These are phyloP conservation scores for Phytophthora europaea DNA, from an alignment of 352 stramenopile genomes.

Conservation along the genomic window DNA sequence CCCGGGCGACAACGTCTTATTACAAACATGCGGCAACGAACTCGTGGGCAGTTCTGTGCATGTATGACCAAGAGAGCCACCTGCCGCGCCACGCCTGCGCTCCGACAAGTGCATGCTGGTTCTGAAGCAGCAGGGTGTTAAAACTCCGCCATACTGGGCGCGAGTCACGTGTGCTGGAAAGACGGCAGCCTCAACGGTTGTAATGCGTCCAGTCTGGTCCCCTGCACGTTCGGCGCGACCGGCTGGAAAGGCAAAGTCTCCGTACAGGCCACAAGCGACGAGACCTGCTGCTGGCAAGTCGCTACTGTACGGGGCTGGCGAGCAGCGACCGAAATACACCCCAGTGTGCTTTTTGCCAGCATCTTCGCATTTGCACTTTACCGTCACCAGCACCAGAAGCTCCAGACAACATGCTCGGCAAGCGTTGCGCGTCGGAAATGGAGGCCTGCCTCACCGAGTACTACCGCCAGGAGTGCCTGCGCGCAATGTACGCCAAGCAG, in stretches of 20 bases:
- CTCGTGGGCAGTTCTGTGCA: constrained; percentile 7
- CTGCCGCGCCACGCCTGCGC: neutral
- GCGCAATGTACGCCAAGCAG: constrained; percentile 78
- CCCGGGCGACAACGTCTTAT: constrained; percentile 28
- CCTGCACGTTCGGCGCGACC: constrained; percentile 51
- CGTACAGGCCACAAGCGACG: constrained; percentile 46
- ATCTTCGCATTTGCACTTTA: constrained; percentile 35
- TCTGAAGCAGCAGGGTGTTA: constrained; percentile 18
- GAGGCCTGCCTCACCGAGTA: constrained; percentile 84
- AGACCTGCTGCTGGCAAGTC: constrained; percentile 43
- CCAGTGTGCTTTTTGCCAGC: constrained; percentile 58
- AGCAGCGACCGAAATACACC: constrained; percentile 25
- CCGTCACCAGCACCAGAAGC: constrained; percentile 19
- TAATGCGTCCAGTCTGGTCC: constrained; percentile 42
- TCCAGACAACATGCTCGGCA: constrained; percentile 62
- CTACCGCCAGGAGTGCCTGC: constrained; percentile 85
- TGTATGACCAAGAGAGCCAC: constrained; percentile 32
- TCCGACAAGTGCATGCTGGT: constrained; percentile 13
- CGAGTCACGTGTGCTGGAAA: constrained; percentile 17
- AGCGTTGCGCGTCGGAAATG: constrained; percentile 76
- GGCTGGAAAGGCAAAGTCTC: constrained; percentile 52
- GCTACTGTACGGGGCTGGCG: constrained; percentile 12
- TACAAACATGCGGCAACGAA: constrained; percentile 29
- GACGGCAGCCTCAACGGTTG: constrained; percentile 23
- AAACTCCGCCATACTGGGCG: constrained; percentile 6